Percentiles rank a stretch among this genome's conserved stretches.
These are phyloP conservation scores for Friedmanniomyces endolithicus DNA, from an alignment of 495 filamentous ascomycete species.

Conservation along the genomic window DNA sequence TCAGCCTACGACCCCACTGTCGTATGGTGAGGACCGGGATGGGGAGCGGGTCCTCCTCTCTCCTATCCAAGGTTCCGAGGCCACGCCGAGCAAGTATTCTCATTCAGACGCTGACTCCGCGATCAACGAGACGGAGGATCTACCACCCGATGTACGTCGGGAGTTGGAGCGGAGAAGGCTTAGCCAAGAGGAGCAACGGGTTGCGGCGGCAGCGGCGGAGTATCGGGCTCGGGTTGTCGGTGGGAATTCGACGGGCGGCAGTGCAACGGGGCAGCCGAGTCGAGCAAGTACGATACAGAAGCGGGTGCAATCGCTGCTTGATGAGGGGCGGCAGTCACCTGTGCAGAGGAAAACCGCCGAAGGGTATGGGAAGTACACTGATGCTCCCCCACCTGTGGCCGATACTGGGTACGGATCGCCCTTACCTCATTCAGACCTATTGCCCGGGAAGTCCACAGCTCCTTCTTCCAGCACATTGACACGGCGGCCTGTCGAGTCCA, in stretches of 20 bases:
- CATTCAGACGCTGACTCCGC: constrained; percentile 38
- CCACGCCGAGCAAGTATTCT: constrained; percentile 56
- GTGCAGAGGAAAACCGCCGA: constrained; percentile 54
- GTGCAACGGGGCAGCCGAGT: background rate
- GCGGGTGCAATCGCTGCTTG: constrained; percentile 74
- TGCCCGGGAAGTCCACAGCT: background rate
- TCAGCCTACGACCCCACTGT: constrained; percentile 4
- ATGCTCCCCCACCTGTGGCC: constrained; percentile 22
- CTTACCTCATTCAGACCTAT: background rate
- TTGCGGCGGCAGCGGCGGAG: constrained; percentile 82
- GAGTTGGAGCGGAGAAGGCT: constrained; percentile 78
- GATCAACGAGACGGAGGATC: constrained; percentile 52
- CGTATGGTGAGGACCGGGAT: constrained; percentile 19
- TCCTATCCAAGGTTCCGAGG: constrained; percentile 65
- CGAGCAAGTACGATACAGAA: constrained; percentile 67
- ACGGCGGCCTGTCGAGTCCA: background rate
- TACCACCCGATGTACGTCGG: constrained; percentile 79
- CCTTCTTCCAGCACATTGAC: background rate
- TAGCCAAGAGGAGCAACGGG: constrained; percentile 81
- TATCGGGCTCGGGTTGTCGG: constrained; percentile 62
- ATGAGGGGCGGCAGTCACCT: constrained; percentile 54
- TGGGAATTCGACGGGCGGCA: constrained; percentile 31
- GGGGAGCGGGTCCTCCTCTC: constrained; percentile 47
- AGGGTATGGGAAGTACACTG: constrained; percentile 78
- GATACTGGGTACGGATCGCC: constrained; percentile 5